Percentiles rank a stretch among this genome's conserved stretches.
phyloP scores from a whole-genome alignment of 2,329 filamentous ascomycete genomes.

The Colletotrichum gloeosporioides region DNA sequence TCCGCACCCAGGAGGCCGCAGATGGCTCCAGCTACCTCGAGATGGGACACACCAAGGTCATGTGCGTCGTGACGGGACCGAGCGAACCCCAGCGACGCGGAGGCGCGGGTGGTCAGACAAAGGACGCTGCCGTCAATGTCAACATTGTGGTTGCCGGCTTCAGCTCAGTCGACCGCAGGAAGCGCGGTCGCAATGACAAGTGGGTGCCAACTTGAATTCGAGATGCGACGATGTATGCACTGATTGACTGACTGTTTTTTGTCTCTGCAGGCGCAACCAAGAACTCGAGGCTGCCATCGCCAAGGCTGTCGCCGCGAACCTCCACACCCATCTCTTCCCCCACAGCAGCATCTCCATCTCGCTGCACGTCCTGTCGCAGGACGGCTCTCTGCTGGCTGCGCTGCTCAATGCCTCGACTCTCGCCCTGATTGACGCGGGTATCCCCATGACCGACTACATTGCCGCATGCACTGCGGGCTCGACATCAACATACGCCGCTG shows the following conservation, averaged over 20 bases:
- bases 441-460: slow-evolving; percentile 94
- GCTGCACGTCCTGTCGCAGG: slow-evolving; percentile 86
- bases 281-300: slow-evolving; percentile 83
- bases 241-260: not conserved
- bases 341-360: slow-evolving; percentile 84
- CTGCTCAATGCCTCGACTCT: slow-evolving; percentile 91
- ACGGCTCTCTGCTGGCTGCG: slow-evolving; percentile 88
- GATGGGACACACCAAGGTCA: slow-evolving; percentile 97
- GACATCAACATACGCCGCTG: slow-evolving; percentile 68
- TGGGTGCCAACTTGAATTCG: slow-evolving; percentile 41
- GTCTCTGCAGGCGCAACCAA: slow-evolving; percentile 67
- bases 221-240: not conserved
- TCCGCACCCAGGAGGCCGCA: slow-evolving; percentile 89
- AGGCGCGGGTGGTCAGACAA: slow-evolving; percentile 32
- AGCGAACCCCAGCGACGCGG: slow-evolving; percentile 62
- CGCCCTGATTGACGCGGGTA: slow-evolving; percentile 90
- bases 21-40: slow-evolving; percentile 94
- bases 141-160: slow-evolving; percentile 89
- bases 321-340: slow-evolving; percentile 89
- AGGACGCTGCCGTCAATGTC: slow-evolving; percentile 74
- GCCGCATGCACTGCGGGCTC: slow-evolving; percentile 87
- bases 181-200: slow-evolving; percentile 79
- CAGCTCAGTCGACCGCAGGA: slow-evolving; percentile 84
- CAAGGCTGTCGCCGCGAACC: slow-evolving; percentile 75
- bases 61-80: slow-evolving; percentile 90